These are phyloP conservation scores for Cyclotella sp. DNA, from an alignment of 108 stramenopile species.

Conservation along the genomic window DNA sequence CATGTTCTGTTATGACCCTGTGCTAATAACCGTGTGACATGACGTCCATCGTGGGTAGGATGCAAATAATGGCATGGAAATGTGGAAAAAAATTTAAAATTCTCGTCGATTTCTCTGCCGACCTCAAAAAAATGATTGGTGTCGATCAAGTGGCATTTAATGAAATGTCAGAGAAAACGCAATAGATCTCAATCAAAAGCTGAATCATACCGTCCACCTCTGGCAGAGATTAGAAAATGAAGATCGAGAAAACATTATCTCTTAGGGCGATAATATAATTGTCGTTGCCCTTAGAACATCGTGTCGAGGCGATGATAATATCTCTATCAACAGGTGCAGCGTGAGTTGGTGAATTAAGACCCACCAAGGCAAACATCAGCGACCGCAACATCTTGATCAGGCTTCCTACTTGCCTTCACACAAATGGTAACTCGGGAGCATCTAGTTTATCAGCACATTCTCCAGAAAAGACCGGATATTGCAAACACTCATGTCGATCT, in stretches of 20 bases:
- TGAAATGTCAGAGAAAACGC: no score
- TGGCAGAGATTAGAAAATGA: no score
- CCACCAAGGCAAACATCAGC: not conserved
- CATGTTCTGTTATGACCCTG: not conserved
- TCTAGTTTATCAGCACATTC: slow-evolving; percentile 18
- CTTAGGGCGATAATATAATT: not conserved
- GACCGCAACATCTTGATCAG: slow-evolving; percentile 9
- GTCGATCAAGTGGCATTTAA: no score
- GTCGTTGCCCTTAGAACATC: not conserved
- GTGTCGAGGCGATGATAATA: not conserved
- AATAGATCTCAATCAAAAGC: no score
- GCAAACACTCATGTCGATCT: slow-evolving; percentile 20
- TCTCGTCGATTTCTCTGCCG: no score
- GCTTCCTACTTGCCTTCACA: slow-evolving; percentile 26
- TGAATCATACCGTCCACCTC: no score
- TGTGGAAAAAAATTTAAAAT: no score
- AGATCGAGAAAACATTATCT: no score
- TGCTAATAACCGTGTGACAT: not conserved
- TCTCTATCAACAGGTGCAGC: not conserved
- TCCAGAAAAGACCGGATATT: not conserved
- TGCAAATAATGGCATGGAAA: no score
- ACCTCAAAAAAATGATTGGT: no score
- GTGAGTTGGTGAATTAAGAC: slow-evolving; percentile 15
- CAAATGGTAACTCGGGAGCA: slow-evolving; percentile 9
- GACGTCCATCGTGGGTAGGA: no score